Evolutionary conservation across 1,284 basidiomycete genomes (phyloP).

Genomic region (Omphalotus olearius): DNA sequence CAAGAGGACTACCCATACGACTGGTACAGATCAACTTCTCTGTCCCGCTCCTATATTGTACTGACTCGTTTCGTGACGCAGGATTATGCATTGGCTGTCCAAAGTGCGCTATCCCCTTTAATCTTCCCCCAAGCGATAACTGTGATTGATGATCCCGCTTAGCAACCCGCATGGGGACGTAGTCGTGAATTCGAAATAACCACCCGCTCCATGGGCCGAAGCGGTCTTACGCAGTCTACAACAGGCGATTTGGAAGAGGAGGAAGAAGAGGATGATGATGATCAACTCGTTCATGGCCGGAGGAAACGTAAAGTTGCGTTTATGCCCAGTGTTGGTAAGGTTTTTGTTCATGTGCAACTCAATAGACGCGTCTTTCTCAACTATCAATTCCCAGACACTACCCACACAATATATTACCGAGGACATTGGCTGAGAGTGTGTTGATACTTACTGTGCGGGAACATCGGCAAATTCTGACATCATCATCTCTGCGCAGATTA

Average conservation of each 20-base stretch:
- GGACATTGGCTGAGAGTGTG: slow-evolving; percentile 81
- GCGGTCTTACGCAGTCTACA: slow-evolving; percentile 59
- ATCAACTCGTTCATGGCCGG: slow-evolving; percentile 57
- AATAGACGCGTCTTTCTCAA: slow-evolving; percentile 19
- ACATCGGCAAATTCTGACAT: slow-evolving; percentile 10
- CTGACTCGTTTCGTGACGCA: slow-evolving; percentile 25
- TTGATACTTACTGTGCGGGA: slow-evolving; percentile 9
- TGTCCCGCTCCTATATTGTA: background rate
- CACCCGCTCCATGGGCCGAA: slow-evolving; percentile 62
- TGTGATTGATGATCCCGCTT: slow-evolving; percentile 13
- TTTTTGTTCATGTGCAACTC: slow-evolving; percentile 20
- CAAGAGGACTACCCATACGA: slow-evolving; percentile 84
- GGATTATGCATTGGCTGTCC: slow-evolving; percentile 83
- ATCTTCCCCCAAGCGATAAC: background rate
- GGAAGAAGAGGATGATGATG: slow-evolving; percentile 53
- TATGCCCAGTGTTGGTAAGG: slow-evolving; percentile 66
- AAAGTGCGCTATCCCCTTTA: slow-evolving; percentile 43
- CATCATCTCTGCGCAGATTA: slow-evolving; percentile 48
- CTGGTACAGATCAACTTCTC: slow-evolving; percentile 44
- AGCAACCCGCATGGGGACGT: slow-evolving; percentile 83
- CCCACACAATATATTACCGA: slow-evolving; percentile 64
- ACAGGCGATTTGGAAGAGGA: slow-evolving; percentile 75
- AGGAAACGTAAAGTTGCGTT: slow-evolving; percentile 73
- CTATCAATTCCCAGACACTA: slow-evolving; percentile 54
- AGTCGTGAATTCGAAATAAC: slow-evolving; percentile 85